Conservation (phyloP, 2,329 filamentous ascomycete species). For the Neoascochyta sp. region DNA sequence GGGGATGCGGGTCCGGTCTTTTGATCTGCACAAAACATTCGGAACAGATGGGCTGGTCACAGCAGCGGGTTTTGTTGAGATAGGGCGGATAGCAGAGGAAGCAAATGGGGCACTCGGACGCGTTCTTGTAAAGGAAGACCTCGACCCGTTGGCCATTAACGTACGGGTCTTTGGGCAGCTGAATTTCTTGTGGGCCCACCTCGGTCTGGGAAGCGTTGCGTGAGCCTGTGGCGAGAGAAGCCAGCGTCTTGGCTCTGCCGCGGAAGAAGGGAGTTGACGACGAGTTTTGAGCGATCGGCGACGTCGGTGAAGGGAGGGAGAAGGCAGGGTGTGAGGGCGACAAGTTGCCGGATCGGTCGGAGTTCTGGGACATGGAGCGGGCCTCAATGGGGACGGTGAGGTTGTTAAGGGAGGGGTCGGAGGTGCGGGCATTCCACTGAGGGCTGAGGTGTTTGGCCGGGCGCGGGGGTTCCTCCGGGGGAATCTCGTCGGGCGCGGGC, state of each 20-base stretch:
- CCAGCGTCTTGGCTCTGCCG: conserved; percentile 82
- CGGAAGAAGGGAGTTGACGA: conserved; percentile 62
- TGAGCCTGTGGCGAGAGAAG: conserved; percentile 72
- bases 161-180: conserved; percentile 75
- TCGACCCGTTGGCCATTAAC: conserved; percentile 94
- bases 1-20: conserved; percentile 82
- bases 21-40: conserved; percentile 99
- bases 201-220: conserved; percentile 71
- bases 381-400: conserved; percentile 76
- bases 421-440: conserved; percentile 46
- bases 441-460: conserved; percentile 31
- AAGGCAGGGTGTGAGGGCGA: conserved; percentile 62
- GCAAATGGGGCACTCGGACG: conserved; percentile 89
- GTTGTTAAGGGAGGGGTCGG: conserved; percentile 62
- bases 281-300: conserved; percentile 49
- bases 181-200: conserved; percentile 70
- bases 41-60: conserved; percentile 93
- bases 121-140: conserved; percentile 89
- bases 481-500: conserved; percentile 78
- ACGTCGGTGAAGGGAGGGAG: conserved; percentile 56
- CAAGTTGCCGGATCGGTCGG: conserved; percentile 60
- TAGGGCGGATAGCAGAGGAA: conserved; percentile 94
- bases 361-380: conserved; percentile 73
- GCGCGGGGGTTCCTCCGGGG: conserved; percentile 61
- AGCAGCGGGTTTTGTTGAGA: conserved; percentile 90